A percentile compares a stretch with the other conserved stretches of the same genome.
phyloP scores from a whole-genome alignment of 2,329 filamentous ascomycete genomes.

The Xylaria sp. region DNA sequence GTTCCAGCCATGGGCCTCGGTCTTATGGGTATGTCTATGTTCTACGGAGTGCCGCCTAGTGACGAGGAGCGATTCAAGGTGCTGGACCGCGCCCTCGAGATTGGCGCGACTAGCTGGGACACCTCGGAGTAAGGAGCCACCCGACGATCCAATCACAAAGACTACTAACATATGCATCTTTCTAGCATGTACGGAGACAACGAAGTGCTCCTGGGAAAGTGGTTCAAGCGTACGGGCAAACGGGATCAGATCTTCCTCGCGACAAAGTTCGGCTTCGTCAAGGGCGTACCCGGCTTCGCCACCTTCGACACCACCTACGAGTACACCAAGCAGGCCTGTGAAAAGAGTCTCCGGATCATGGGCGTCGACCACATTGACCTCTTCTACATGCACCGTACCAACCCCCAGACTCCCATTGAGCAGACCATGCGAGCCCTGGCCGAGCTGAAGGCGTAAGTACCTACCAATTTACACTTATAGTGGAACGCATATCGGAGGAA shows the following conservation, averaged over 20 bases:
- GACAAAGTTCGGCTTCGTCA: conserved; percentile 35
- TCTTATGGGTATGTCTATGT: conserved; percentile 32
- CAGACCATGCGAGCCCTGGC: conserved; percentile 53
- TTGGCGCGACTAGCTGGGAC: conserved; percentile 53
- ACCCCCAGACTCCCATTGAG: conserved; percentile 48
- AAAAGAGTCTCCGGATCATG: conserved; percentile 47
- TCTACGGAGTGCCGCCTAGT: conserved; percentile 20
- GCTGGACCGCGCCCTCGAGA: conserved; percentile 34
- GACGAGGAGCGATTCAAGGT: conserved; percentile 29
- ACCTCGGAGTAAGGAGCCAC: conserved; percentile 32
- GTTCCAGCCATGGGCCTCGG: conserved; percentile 33
- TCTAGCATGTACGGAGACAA: conserved; percentile 42
- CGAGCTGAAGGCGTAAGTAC: conserved; percentile 44
- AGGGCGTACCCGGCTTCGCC: no score
- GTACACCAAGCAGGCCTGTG: conserved; percentile 35
- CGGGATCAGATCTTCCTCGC: conserved; percentile 48
- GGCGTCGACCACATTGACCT: conserved; percentile 56
- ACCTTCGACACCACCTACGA: conserved; percentile 28
- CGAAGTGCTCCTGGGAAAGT: conserved; percentile 48
- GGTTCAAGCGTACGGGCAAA: conserved; percentile 47
- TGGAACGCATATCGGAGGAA: not conserved
- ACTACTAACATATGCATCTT: no score
- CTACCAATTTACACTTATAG: not conserved
- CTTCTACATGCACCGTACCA: conserved; percentile 54
- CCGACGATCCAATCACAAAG: no score